A percentile compares a stretch with the other conserved stretches of the same genome.
These are phyloP conservation scores for Mycena filopes DNA, from an alignment of 768 basidiomycete species.

Conservation along the genomic window DNA sequence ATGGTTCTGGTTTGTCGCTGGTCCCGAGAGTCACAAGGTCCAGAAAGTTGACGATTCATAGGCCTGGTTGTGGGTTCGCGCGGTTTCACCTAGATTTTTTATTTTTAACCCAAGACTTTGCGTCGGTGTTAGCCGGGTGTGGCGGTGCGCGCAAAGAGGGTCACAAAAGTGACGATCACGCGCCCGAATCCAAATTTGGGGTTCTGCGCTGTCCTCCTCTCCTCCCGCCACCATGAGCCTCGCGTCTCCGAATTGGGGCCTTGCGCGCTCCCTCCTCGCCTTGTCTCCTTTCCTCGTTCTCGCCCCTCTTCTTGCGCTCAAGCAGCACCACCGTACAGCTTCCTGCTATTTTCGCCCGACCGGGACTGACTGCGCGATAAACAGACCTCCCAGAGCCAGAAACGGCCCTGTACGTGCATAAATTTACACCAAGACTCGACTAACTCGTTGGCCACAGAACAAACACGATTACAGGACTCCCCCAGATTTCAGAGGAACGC, in stretches of 20 bases:
- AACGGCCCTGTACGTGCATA: constrained; percentile 57
- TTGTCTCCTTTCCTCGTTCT: constrained; percentile 65
- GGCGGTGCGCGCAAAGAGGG: no score
- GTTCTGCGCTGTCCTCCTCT: constrained; percentile 1
- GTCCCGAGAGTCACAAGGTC: no score
- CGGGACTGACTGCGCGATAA: constrained; percentile 9
- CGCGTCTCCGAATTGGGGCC: constrained; percentile 59
- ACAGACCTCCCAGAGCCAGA: constrained; percentile 70
- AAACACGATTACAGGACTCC: constrained; percentile 64
- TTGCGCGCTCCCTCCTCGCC: constrained; percentile 64
- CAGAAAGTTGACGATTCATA: no score
- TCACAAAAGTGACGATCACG: neutral
- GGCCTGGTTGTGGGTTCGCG: no score
- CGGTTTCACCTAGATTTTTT: no score
- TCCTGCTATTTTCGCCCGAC: neutral
- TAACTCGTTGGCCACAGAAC: constrained; percentile 39
- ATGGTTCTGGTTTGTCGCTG: no score
- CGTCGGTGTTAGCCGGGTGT: no score
- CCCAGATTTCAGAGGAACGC: constrained; percentile 77
- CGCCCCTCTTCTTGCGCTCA: constrained; percentile 57
- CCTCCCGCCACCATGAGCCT: constrained; percentile 32
- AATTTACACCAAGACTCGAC: neutral
- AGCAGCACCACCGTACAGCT: constrained; percentile 60
- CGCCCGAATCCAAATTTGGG: neutral
- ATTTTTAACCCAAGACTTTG: no score